Evolutionary conservation across 1,284 basidiomycete species (phyloP), one percentile per base, ranked within the genome.

Genomic region (Abortiporus biennis): DNA sequence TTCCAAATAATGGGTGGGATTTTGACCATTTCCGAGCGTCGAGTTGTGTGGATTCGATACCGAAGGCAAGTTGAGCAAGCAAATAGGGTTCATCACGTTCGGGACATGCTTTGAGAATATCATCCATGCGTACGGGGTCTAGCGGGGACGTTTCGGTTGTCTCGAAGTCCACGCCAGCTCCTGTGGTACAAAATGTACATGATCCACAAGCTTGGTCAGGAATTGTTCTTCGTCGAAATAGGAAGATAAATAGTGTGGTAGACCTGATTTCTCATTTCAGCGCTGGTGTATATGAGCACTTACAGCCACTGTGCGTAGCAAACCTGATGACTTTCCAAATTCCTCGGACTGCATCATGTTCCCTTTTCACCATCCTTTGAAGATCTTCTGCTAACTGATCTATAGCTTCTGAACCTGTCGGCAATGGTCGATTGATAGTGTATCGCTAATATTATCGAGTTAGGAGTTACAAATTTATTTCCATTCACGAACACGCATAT

Each of bases 61-160:
- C 72, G 43, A 74, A 72, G 1, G 72, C 72, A 59, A 74, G 65
- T 12, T 71, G 67, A 5, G 72, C 69, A 11, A 74, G 58, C 24
- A 72, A 57, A 9, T 70, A 69, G 12, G 71, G 67, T 45, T 75
- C 73, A 49, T 76, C 72, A 27, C 72, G 68, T 38, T 68, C 69
- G 27, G 60, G 63, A 46, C 71, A 74, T 6, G 63, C 65, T 16
- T 48, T 47, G 19, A 74, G 59, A 40, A 75, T 69, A 15, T 58
- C 59, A 23, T 54, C 42, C 41, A 71, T 53, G 34, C 62, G 55
- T 13, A n/a, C 42, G 4, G 55, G 59, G 51, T 69, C 58, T 20
- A 67, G 56, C 2, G 50, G 44, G 1, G 56, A 43, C n/a, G 52
- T 44, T 13, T 54, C 51, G 0, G 54, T 50, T 2, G 58, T 49